Conservation (phyloP, 202 grass and related monocot genomes). For the Schoenoplectus triqueter region DNA sequence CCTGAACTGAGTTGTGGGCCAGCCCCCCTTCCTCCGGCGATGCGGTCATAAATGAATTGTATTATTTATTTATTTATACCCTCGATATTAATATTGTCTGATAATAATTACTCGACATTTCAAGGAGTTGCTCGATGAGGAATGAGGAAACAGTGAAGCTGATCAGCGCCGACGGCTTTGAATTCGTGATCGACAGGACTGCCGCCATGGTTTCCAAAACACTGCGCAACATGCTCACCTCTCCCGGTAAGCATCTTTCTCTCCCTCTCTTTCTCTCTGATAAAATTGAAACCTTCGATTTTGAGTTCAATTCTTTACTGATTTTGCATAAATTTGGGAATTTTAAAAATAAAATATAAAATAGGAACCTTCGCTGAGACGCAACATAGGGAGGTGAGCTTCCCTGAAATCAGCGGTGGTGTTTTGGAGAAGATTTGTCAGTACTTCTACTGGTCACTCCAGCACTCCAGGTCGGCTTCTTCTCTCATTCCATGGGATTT, state of each 20-base stretch:
- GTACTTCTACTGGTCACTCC: slow-evolving; percentile 97
- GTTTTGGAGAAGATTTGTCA: slow-evolving; percentile 95
- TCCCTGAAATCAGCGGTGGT: slow-evolving; percentile 77
- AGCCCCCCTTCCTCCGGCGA: too few species aligned
- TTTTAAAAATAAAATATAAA: too few species aligned
- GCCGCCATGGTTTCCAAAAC: slow-evolving; percentile 94
- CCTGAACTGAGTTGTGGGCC: too few species aligned
- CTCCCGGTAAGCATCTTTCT: slow-evolving; percentile 51
- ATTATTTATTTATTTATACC: too few species aligned
- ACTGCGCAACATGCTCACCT: slow-evolving; percentile 95
- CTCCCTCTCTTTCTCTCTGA: too few species aligned
- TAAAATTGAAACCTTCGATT: too few species aligned
- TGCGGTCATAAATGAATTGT: too few species aligned
- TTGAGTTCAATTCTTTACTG: too few species aligned
- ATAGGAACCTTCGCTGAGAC: slow-evolving; percentile 84
- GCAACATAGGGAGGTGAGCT: slow-evolving; percentile 73
- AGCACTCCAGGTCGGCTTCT: slow-evolving; percentile 58
- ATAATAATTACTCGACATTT: too few species aligned
- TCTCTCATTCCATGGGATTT: not conserved
- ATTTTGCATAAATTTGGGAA: too few species aligned
- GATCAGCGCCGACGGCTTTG: slow-evolving; percentile 93
- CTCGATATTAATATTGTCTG: too few species aligned
- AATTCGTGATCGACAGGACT: slow-evolving; percentile 89
- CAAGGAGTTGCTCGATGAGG: slow-evolving; percentile 7
- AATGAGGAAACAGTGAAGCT: slow-evolving; percentile 68